Evolutionary conservation across 179 eudicot species (phyloP).

Genomic region (Spinacia oleracea): DNA sequence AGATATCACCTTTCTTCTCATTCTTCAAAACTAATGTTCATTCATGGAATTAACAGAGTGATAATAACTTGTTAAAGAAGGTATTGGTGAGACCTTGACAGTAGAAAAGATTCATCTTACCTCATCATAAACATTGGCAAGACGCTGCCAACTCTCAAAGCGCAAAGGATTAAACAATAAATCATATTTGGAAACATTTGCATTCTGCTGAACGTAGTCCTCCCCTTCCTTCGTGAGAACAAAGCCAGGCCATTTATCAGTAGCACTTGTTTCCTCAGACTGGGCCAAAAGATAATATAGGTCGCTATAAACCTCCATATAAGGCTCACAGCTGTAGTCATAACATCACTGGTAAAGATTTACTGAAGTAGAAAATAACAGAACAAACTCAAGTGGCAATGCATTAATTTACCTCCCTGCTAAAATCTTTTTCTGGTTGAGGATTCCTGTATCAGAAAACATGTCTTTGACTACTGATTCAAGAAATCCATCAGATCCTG

Average conservation of each 20-base stretch:
- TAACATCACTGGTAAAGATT: constrained; percentile 17
- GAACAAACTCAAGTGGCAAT: constrained; percentile 15
- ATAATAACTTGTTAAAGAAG: neutral
- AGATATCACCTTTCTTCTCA: neutral
- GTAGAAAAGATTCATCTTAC: constrained; percentile 34
- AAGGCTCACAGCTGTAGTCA: constrained; percentile 85
- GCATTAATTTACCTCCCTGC: constrained; percentile 49
- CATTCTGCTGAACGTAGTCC: constrained; percentile 85
- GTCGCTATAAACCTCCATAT: constrained; percentile 88
- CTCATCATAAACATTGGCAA: constrained; percentile 96
- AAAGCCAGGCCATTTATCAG: constrained; percentile 99
- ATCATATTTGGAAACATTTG: constrained; percentile 93
- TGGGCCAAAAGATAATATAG: constrained; percentile 84
- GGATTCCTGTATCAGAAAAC: constrained; percentile 55
- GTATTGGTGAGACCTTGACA: constrained; percentile 8
- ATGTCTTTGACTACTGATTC: constrained; percentile 55
- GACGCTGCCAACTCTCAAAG: constrained; percentile 96
- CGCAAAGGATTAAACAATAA: constrained; percentile 82
- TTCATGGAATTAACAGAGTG: neutral
- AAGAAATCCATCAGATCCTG: constrained; percentile 75
- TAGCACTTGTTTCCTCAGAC: constrained; percentile 91
- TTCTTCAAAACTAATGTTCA: neutral
- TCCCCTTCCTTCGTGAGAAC: constrained; percentile 98
- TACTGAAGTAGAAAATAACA: constrained; percentile 13
- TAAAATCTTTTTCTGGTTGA: constrained; percentile 45